Evolutionary conservation across 306 rosid genomes (phyloP).

Genomic region (Vigna hirtella): DNA sequence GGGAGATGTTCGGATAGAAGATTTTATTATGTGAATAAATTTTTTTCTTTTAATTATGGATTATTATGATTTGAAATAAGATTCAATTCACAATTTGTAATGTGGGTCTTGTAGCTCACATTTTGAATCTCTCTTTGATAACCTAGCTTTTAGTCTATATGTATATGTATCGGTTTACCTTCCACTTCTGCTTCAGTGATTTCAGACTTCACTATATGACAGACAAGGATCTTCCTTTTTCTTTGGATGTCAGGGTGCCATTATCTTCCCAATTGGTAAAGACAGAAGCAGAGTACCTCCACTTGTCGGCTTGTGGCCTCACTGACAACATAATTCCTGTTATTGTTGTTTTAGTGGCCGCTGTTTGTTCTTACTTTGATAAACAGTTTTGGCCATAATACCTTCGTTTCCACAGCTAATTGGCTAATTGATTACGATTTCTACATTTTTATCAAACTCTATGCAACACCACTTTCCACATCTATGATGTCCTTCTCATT

Average conservation of each 20-base stretch:
- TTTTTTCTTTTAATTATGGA: background rate
- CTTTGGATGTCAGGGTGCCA: background rate
- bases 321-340: background rate
- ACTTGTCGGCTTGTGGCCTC: background rate
- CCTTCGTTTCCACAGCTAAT: background rate
- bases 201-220: background rate
- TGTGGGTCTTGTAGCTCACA: background rate
- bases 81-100: background rate
- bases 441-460: background rate
- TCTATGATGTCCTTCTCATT: background rate
- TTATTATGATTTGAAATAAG: background rate
- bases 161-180: background rate
- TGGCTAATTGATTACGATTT: background rate
- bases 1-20: conserved; percentile 24
- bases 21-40: background rate
- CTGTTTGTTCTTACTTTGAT: conserved; percentile 5
- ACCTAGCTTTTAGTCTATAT: background rate
- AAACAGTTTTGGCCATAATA: background rate
- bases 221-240: background rate
- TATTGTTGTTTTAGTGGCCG: background rate
- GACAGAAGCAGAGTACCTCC: background rate
- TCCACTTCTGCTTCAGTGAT: conserved; percentile 1
- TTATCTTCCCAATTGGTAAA: background rate
- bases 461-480: conserved; percentile 11
- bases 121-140: background rate